These are phyloP conservation scores for Yueomyces sp. DNA, from an alignment of 805 yeast species.

Conservation along the genomic window DNA sequence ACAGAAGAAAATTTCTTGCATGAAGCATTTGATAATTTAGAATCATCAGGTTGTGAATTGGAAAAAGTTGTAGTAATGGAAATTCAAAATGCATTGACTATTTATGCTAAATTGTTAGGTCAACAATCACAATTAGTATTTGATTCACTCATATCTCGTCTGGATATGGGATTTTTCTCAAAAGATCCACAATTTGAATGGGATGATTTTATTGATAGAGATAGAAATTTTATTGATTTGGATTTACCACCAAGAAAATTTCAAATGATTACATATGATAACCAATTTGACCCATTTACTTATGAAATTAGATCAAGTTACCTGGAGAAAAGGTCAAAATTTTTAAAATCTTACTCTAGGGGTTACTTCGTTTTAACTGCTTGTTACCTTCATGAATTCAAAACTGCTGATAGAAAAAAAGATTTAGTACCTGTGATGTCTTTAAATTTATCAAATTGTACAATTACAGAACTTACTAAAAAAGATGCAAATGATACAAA, in stretches of 20 bases:
- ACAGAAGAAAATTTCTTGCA: slow-evolving; percentile 77
- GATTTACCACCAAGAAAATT: slow-evolving; percentile 47
- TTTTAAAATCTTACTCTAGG: slow-evolving; percentile 72
- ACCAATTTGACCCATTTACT: slow-evolving; percentile 59
- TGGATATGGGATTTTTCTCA: slow-evolving; percentile 57
- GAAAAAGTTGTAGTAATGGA: slow-evolving; percentile 83
- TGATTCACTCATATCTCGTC: slow-evolving; percentile 48
- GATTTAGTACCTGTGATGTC: slow-evolving; percentile 81
- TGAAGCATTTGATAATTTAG: slow-evolving; percentile 80
- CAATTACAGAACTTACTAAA: slow-evolving; percentile 69
- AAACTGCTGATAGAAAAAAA: slow-evolving; percentile 65
- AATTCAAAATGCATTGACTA: slow-evolving; percentile 68
- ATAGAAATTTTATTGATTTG: slow-evolving; percentile 57
- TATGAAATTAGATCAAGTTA: slow-evolving; percentile 61
- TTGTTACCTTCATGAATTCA: slow-evolving; percentile 80
- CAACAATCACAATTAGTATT: slow-evolving; percentile 65
- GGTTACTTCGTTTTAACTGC: slow-evolving; percentile 91
- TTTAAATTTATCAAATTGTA: slow-evolving; percentile 63
- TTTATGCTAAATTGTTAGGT: slow-evolving; percentile 57
- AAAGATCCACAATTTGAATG: slow-evolving; percentile 79
- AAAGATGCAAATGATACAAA: slow-evolving; percentile 47
- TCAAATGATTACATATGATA: slow-evolving; percentile 50
- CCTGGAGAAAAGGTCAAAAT: slow-evolving; percentile 84
- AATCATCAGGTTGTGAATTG: slow-evolving; percentile 75
- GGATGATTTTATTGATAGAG: slow-evolving; percentile 68